Base-by-base conservation (phyloP, 2,329 filamentous ascomycete species). In the Nannizzia gypsea region DNA sequence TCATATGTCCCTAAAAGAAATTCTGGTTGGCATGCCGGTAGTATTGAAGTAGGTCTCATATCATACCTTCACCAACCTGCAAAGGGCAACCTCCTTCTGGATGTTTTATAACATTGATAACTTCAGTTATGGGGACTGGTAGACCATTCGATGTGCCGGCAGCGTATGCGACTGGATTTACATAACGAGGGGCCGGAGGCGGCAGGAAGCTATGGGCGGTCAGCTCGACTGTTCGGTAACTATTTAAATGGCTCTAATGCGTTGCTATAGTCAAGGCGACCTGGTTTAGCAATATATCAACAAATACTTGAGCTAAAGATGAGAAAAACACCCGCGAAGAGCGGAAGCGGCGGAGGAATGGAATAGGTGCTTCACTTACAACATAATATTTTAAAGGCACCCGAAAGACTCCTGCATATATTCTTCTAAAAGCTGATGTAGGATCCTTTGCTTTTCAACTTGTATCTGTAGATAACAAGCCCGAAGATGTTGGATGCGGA, bases 1-100 rank as follows among this genome's bases (percentile, higher is more conserved):
- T 88, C 81, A 70, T 99, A 99, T 63, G 89, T 92, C 68, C 91
- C 90, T 93, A 66, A 15, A 8, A n/a, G 26, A 13, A n/a, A 54
- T 9, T 54, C 34, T 6, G 17, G 34, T 54, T 54, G 34, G 48
- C 48, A 6, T 15, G 17, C n/a, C 26, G 40, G n/a, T 22, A 6
- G 8, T 42, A 13, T 26, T 20, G 54, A 17, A 56, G 34, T 34
- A 17, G 0, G 44, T 9, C 38, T 6, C 2, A 44, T 58, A 55
- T 67, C 70, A 65, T 76, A 89, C 90, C 93, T 84, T 99, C 93
- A 73, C 92, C 93, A 55, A 92, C 90, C 48, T 96, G 84, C 66
- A 99, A 86, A 71, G 95, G 89, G 74, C 90, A 89, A 67, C 96
- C 91, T 3, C 89, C 89, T 38, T 84, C 84, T 24, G 89, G 92